phyloP scores from a whole-genome alignment of 257 asterid genomes.

The Paulownia fortunei region DNA sequence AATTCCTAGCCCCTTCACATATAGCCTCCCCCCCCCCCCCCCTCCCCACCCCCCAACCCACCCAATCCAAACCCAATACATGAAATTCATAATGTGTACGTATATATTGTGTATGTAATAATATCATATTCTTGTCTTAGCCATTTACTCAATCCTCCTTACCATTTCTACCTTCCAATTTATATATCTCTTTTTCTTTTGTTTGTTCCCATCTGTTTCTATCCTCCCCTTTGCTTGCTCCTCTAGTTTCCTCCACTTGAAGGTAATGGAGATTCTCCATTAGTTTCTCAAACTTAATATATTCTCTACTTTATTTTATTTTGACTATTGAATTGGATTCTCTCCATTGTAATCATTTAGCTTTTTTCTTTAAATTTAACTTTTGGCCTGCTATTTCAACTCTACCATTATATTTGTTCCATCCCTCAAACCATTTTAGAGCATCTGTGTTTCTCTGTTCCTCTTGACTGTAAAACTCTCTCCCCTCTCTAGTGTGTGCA shows the following conservation, averaged over 20 bases:
- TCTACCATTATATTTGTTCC: conserved; percentile 3
- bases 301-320: conserved; percentile 12
- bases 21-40: not conserved
- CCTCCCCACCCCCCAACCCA: too few relatives aligned
- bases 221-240: conserved; percentile 41
- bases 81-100: too few relatives aligned
- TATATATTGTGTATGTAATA: not conserved
- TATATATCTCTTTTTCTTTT: not conserved
- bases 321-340: conserved; percentile 22
- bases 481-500: not conserved
- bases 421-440: conserved; percentile 5
- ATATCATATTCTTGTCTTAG: conserved; percentile 16
- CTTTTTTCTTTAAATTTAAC: not conserved
- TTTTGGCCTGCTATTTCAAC: not conserved
- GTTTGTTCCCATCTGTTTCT: conserved; percentile 11
- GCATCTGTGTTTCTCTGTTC: not conserved
- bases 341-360: not conserved
- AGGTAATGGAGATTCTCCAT: conserved; percentile 52
- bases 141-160: conserved; percentile 2
- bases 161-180: conserved; percentile 17
- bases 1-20: not conserved
- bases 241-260: conserved; percentile 48
- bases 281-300: not conserved
- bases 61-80: too few relatives aligned
- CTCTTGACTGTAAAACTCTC: not conserved